phyloP scores from a whole-genome alignment of 495 filamentous ascomycete species.

The Lasiosphaeris hirsuta region DNA sequence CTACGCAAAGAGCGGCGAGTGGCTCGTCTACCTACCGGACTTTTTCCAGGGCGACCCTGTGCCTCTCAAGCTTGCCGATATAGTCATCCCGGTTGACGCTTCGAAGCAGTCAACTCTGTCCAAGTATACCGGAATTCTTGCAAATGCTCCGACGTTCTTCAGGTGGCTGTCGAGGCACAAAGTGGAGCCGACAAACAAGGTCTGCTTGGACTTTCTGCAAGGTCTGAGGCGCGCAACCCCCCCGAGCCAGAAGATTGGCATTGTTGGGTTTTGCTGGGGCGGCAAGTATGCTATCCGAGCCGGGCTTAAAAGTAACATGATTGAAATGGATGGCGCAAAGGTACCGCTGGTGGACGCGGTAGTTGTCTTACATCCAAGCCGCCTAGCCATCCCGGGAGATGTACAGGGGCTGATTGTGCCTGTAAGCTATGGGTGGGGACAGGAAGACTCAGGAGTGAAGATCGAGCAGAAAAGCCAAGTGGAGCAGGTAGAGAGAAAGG shows the following conservation, averaged over 20 bases:
- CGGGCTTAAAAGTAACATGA: constrained; percentile 28
- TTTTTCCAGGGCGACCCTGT: constrained; percentile 43
- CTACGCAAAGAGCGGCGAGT: constrained; percentile 43
- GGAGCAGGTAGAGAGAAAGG: constrained; percentile 26
- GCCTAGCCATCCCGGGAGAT: constrained; percentile 37
- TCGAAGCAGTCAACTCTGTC: constrained; percentile 37
- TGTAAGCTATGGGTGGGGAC: constrained; percentile 36
- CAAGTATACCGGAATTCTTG: constrained; percentile 37
- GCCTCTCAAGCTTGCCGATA: constrained; percentile 32
- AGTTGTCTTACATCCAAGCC: constrained; percentile 37
- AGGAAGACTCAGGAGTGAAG: constrained; percentile 31
- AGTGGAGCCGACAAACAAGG: constrained; percentile 29
- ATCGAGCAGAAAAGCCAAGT: constrained; percentile 28
- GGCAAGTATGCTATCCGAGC: constrained; percentile 38
- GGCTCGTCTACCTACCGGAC: constrained; percentile 41
- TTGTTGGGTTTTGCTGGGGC: constrained; percentile 45
- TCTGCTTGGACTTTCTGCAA: constrained; percentile 32
- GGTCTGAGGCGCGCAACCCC: constrained; percentile 29
- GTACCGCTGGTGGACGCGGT: constrained; percentile 37
- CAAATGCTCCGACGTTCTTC: constrained; percentile 23
- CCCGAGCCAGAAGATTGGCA: constrained; percentile 38
- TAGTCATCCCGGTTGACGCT: constrained; percentile 39
- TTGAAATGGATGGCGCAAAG: constrained; percentile 37
- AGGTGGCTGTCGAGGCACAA: constrained; percentile 40
- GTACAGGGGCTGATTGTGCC: constrained; percentile 38